These are phyloP conservation scores for Claviceps monticola DNA, from an alignment of 2,329 filamentous ascomycete genomes.

Conservation along the genomic window DNA sequence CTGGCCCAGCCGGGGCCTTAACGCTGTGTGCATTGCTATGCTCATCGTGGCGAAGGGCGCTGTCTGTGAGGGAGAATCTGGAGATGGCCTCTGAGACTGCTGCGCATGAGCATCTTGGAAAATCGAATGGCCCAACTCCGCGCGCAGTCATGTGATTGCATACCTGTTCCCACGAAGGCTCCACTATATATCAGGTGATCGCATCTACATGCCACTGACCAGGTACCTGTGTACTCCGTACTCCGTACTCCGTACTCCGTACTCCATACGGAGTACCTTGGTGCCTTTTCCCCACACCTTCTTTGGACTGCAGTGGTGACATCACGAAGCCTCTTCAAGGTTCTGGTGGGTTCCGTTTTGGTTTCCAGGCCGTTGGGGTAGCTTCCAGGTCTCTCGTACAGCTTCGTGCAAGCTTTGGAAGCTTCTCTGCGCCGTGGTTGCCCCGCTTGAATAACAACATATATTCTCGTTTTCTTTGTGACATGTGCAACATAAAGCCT, in stretches of 20 bases:
- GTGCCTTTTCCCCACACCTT: no score
- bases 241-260: no score
- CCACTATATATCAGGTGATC: no score
- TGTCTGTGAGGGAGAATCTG: background rate
- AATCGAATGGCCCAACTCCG: slow-evolving; percentile 6
- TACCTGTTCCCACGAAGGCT: no score
- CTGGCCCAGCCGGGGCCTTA: slow-evolving; percentile 23
- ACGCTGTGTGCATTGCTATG: slow-evolving; percentile 19
- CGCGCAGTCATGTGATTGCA: slow-evolving; percentile 13
- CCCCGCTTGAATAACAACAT: background rate
- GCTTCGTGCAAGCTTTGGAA: slow-evolving; percentile 1
- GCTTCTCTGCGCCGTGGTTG: background rate
- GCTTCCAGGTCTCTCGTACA: slow-evolving; percentile 7
- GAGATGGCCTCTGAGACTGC: background rate
- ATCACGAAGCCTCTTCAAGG: slow-evolving; percentile 18
- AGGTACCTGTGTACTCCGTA: no score
- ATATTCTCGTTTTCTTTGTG: background rate
- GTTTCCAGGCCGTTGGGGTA: slow-evolving; percentile 13
- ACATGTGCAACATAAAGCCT: no score
- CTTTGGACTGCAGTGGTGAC: slow-evolving; percentile 13
- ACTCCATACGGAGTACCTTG: no score
- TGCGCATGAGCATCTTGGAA: slow-evolving; percentile 3
- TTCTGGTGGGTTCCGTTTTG: slow-evolving; percentile 19
- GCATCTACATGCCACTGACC: no score
- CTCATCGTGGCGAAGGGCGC: slow-evolving; percentile 21